Base-by-base conservation (phyloP, 1,139 yeast genomes). In the Nakaseomyces sp. region DNA sequence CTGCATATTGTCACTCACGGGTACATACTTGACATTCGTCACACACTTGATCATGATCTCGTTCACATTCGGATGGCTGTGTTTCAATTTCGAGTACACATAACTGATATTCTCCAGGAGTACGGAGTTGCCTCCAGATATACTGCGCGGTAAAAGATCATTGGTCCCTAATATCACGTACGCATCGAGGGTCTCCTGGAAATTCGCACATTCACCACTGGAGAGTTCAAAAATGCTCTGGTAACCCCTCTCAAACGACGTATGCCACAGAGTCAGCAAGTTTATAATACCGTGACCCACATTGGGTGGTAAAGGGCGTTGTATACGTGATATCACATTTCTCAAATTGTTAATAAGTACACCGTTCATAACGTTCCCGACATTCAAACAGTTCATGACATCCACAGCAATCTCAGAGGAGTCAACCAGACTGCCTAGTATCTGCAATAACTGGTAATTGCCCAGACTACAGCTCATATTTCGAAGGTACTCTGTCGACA, bases 401-500 rank as follows among this genome's bases (percentile, higher is more conserved):
- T 32, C 24, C 7, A 32, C 15, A 13, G 18, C 18, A 10, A 7
- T 6, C 9, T 32, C 24, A 6, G 36, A 18, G 17, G n/a, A n/a
- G n/a, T n/a, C n/a, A n/a, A n/a, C 36, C 2, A 32, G 36, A 10
- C 8, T 6, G 6, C 36, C 36, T 12, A 53, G 20, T 30, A 52
- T 38, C 18, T 41, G 28, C 35, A 44, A 42, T 22, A 49, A 37
- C 15, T 48, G 47, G 16, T 26, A 10, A 30, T 51, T 50, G 3
- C 53, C 52, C n/a, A 51, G 32, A 3, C 19, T 10, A 19, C 44
- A 43, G 5, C 7, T n/a, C 36, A 32, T 32, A 2, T n/a, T 2
- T 3, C 24, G 36, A 4, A 32, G 12, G 12, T 32, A 32, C 18
- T 32, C 36, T 5, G 36, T 24, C 4, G 36, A 17, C 2, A 5